Conservation (phyloP, 257 asterid genomes). For the Buddleja alternifolia region DNA sequence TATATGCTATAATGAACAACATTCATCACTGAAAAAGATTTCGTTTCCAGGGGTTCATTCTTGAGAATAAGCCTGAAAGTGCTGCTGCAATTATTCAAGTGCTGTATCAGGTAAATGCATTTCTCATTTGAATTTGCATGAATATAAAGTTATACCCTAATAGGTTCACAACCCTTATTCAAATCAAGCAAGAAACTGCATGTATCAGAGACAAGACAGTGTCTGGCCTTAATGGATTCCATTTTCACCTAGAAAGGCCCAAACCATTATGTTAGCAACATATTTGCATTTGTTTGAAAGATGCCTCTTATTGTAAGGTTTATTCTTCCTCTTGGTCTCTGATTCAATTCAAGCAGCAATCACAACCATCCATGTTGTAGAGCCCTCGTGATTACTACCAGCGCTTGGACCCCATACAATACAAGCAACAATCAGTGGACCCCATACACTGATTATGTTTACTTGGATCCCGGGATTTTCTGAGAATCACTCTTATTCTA, state of each 20-base stretch:
- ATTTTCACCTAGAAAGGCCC: background rate
- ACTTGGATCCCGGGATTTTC: no score
- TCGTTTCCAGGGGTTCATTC: conserved; percentile 71
- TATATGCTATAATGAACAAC: conserved; percentile 4
- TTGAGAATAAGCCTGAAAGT: conserved; percentile 68
- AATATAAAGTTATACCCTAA: background rate
- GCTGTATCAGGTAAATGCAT: conserved; percentile 60
- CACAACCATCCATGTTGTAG: no score
- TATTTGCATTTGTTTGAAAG: background rate
- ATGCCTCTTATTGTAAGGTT: background rate
- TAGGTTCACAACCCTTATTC: background rate
- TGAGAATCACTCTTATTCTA: no score
- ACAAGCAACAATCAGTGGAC: no score
- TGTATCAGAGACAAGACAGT: background rate
- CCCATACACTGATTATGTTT: no score
- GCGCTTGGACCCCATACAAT: no score
- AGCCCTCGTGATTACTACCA: no score
- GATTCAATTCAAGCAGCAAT: no score
- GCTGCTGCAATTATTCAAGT: conserved; percentile 79
- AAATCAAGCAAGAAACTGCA: background rate
- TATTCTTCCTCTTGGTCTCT: no score
- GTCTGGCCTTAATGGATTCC: no score
- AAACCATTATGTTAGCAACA: background rate
- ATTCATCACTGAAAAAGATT: conserved; percentile 6
- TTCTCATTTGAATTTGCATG: background rate